phyloP scores from a whole-genome alignment of 805 yeast genomes.

The Lachancea cidri region DNA sequence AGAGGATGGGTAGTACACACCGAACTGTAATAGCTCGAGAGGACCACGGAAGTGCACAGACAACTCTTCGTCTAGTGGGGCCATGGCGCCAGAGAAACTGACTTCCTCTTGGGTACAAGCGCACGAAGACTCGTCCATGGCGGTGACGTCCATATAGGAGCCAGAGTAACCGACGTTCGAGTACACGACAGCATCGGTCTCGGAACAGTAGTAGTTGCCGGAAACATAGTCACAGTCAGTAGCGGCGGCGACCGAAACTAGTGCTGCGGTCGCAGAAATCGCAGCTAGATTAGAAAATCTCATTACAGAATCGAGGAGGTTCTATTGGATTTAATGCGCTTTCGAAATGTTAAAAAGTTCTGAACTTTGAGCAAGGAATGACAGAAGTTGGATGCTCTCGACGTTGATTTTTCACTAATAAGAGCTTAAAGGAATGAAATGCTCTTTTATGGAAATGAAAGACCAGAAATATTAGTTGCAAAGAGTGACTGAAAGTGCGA shows the following conservation, averaged over 20 bases:
- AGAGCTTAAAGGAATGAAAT: not conserved
- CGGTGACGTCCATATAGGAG: conserved; percentile 70
- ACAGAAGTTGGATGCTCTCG: conserved; percentile 6
- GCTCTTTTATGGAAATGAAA: not conserved
- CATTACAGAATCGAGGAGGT: conserved; percentile 12
- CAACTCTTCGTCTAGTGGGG: conserved; percentile 64
- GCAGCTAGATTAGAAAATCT: conserved; percentile 14
- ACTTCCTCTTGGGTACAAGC: conserved; percentile 54
- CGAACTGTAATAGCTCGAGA: conserved; percentile 58
- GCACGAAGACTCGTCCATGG: conserved; percentile 70
- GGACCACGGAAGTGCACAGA: conserved; percentile 83
- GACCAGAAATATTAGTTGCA: not conserved
- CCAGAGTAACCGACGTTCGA: conserved; percentile 80
- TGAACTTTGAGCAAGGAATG: conserved; percentile 19
- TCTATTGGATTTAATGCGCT: not conserved
- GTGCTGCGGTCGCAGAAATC: conserved; percentile 24
- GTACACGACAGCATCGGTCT: conserved; percentile 63
- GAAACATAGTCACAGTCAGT: conserved; percentile 45
- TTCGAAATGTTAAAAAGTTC: not conserved
- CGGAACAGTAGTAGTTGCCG: conserved; percentile 83
- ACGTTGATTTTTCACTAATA: not conserved
- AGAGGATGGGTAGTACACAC: conserved; percentile 75
- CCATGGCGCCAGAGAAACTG: conserved; percentile 57
- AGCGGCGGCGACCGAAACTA: conserved; percentile 22
- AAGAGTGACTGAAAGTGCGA: not conserved